Evolutionary conservation across 2,329 filamentous ascomycete genomes (phyloP), one percentile per base, ranked within the genome.

Genomic region (Nemania sp.): DNA sequence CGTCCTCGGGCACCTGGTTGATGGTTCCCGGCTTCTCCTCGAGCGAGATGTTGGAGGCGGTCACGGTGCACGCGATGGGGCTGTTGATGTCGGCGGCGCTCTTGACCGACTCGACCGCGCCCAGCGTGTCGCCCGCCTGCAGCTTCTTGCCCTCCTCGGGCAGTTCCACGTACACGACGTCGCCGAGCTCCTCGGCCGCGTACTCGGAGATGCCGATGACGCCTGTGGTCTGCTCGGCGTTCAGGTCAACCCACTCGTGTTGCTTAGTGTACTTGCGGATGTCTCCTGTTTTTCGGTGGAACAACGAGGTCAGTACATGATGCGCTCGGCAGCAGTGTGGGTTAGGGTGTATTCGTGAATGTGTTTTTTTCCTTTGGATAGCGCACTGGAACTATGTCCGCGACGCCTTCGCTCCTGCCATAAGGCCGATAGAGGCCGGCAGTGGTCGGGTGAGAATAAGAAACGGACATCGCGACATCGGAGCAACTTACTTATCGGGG

Each of bases 31-130:
- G 93, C 78, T 89, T 92, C 73, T 94, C 88, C 73, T 95, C 89
- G 58, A 99, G 81, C 56, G 78, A 69, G 9, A 70, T 68, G 77
- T 99, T 99, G 66, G 86, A 80, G 68, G 88, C 83, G 31, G 83
- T 80, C 57, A 99, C 84, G 64, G 77, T 88, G 69, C 93, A 93
- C 47, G 81, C 77, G 62, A 97, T 82, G 15, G 94, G 94, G 12
- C 91, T 86, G 77, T 96, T 88, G 79, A 99, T 96, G 72, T 99
- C 94, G 60, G 90, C 93, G n/a, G 94, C 94, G 59, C 89, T 94
- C 81, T 99, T 99, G 74, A 99, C 94, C 2, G 91, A 97, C 79
- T 99, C 94, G 65, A 99, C 93, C 56, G 93, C 91, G 63, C 94
- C 94, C 64, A 97, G 89, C 61, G 88, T 81, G 70, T 97, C 93